phyloP scores from a whole-genome alignment of 2,329 filamentous ascomycete genomes.

The Phyllosticta citrichinensis region DNA sequence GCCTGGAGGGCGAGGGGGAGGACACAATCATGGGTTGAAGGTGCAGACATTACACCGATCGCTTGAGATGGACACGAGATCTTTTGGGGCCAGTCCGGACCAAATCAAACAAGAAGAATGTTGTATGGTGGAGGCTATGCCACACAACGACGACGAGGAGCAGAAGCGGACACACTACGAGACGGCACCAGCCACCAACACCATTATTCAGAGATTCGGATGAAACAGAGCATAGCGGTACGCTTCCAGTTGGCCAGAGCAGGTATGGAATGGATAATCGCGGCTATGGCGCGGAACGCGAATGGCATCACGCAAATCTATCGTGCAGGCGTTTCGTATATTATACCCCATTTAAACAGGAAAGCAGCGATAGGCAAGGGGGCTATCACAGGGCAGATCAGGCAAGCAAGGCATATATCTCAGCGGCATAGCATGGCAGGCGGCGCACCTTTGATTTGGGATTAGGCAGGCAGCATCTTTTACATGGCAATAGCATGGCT shows the following conservation, averaged over 20 bases:
- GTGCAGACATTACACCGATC: not conserved
- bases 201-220: not conserved
- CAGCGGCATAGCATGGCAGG: not conserved
- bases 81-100: not conserved
- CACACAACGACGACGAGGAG: not conserved
- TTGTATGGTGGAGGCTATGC: not conserved
- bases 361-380: not conserved
- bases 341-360: not conserved
- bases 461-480: not conserved
- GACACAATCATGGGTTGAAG: constrained; percentile 2
- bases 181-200: not conserved
- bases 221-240: not conserved
- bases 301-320: not conserved
- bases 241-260: not conserved
- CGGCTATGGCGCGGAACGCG: not conserved
- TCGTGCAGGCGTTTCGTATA: not conserved
- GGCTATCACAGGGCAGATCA: not conserved
- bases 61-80: not conserved
- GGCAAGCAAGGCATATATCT: not conserved
- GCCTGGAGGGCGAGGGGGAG: constrained; percentile 28
- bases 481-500: not conserved
- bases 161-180: not conserved
- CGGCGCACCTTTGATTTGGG: not conserved
- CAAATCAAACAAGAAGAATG: not conserved
- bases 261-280: not conserved